Evolutionary conservation across 345 rosid genomes (phyloP).

Genomic region (Eucalyptus cloeziana): DNA sequence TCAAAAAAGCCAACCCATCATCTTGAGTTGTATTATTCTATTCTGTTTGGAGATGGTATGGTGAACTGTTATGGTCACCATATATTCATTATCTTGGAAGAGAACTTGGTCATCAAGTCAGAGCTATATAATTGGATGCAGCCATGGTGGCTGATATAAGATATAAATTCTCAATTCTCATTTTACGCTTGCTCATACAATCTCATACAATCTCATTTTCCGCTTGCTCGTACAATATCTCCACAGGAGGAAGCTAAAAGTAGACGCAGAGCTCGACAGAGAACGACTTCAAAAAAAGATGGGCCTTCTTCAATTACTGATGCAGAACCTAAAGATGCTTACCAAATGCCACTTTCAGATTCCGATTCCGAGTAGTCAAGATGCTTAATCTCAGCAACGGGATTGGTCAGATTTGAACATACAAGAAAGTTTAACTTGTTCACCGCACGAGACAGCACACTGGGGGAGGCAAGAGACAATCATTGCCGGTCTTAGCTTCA

Average conservation of each 20-base stretch:
- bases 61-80: neutral
- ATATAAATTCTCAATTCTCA: neutral
- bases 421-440: neutral
- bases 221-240: neutral
- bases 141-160: neutral
- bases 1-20: neutral
- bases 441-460: neutral
- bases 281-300: slow-evolving; percentile 16
- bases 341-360: slow-evolving; percentile 53
- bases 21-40: neutral
- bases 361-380: slow-evolving; percentile 43
- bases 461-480: neutral
- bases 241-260: slow-evolving; percentile 33
- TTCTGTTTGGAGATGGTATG: neutral
- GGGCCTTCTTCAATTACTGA: slow-evolving; percentile 61
- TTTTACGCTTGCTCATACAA: neutral
- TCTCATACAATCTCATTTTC: neutral
- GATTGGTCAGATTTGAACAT: neutral
- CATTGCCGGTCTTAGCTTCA: neutral
- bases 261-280: slow-evolving; percentile 10
- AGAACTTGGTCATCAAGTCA: neutral
- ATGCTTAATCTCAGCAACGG: neutral
- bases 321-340: slow-evolving; percentile 53
- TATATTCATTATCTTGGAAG: neutral
- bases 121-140: neutral